Evolutionary conservation across 768 basidiomycete species (phyloP), one percentile per base, ranked within the genome.

Genomic region (Kwoniella mangroviensis): DNA sequence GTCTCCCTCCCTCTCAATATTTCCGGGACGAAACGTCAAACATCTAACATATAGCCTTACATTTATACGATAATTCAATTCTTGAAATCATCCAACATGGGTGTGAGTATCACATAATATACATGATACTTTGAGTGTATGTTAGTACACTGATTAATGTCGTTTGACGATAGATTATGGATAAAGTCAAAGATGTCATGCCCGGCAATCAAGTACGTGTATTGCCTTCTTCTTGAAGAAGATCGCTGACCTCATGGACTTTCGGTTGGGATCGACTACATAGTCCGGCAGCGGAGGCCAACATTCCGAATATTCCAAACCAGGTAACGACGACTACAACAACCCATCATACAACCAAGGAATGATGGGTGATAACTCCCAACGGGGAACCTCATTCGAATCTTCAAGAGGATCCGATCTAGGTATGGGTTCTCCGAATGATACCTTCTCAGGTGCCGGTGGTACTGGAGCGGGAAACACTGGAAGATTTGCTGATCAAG

Each of bases 131-230:
- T 43, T 43, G 42, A 7, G 42, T n/a, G n/a, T n/a, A n/a, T n/a
- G n/a, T n/a, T n/a, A n/a, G n/a, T n/a, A n/a, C n/a, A n/a, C 45
- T 49, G 45, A 49, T 49, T 1, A 21, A 1, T 55, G 53, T 5
- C 5, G 1, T 10, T 40, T 9, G 28, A 17, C 6, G 34, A 57
- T 22, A 60, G 58, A 2, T 60, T 7, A 60, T 60, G 58, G 58
- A 60, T 60, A 60, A 42, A 42, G 58, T 60, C 19, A 60, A 60
- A 42, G 58, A 60, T n/a, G 58, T 34, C 41, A 60, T 60, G 58
- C 34, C 58, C 19, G 58, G 58, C n/a, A 21, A 13, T 22, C 34
- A 42, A 12, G 58, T 60, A 26, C 21, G 58, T 26, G 9, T 3
- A 13, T 10, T 15, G 13, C 13, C 56, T 15, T 55, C 54, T 3